Evolutionary conservation across 2,329 filamentous ascomycete genomes (phyloP).

Genomic region (Pseudogymnoascus sp.): DNA sequence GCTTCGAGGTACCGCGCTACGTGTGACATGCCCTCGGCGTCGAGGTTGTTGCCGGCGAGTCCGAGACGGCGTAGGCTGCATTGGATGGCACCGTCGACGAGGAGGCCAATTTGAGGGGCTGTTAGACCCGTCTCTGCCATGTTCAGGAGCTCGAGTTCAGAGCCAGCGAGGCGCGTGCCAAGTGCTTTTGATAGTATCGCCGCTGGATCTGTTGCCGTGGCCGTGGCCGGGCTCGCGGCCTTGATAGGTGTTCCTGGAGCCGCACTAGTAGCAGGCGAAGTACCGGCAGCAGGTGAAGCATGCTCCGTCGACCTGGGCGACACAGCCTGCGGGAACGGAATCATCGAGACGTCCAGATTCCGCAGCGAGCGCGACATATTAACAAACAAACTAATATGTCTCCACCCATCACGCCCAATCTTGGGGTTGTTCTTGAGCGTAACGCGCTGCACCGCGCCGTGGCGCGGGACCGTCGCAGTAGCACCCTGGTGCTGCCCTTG

Average conservation of each 20-base stretch:
- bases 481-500: background rate
- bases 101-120: slow-evolving; percentile 61
- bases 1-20: slow-evolving; percentile 69
- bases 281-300: slow-evolving; percentile 13
- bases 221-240: slow-evolving; percentile 25
- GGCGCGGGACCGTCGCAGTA: slow-evolving; percentile 14
- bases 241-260: slow-evolving; percentile 16
- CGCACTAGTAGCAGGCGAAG: slow-evolving; percentile 17
- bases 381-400: slow-evolving; percentile 79
- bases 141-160: slow-evolving; percentile 73
- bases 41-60: slow-evolving; percentile 74
- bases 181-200: slow-evolving; percentile 68
- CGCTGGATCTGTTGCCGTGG: slow-evolving; percentile 44
- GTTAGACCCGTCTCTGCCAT: slow-evolving; percentile 72
- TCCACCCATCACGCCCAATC: slow-evolving; percentile 83
- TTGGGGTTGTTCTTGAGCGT: slow-evolving; percentile 84
- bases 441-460: slow-evolving; percentile 72
- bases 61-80: slow-evolving; percentile 74
- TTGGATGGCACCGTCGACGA: slow-evolving; percentile 76
- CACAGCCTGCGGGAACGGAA: slow-evolving; percentile 59
- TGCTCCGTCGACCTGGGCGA: slow-evolving; percentile 12
- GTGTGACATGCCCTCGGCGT: slow-evolving; percentile 65
- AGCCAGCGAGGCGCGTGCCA: slow-evolving; percentile 66
- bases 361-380: slow-evolving; percentile 85
- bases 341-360: slow-evolving; percentile 77